Evolutionary conservation across 129 eudicot genomes (phyloP).

Genomic region (Artemisia annua): DNA sequence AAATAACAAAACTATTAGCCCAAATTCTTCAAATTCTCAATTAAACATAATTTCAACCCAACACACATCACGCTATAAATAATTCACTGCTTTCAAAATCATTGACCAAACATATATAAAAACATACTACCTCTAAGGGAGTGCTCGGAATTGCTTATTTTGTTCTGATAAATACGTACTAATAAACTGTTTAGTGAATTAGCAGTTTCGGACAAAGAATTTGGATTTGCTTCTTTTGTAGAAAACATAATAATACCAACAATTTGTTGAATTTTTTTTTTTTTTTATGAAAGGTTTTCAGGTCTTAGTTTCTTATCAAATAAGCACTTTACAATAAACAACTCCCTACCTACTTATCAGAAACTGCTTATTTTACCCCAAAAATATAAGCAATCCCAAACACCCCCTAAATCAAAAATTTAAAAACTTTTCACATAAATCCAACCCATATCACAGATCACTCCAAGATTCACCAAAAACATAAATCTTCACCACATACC

Average conservation of each 20-base stretch:
- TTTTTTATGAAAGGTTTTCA: too few relatives aligned
- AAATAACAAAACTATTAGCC: constrained; percentile 10
- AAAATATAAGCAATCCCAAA: not conserved
- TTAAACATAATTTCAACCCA: not conserved
- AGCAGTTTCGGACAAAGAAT: too few relatives aligned
- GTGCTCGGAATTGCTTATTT: too few relatives aligned
- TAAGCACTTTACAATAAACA: too few relatives aligned
- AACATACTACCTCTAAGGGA: too few relatives aligned
- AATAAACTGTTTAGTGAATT: not conserved
- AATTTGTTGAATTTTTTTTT: too few relatives aligned
- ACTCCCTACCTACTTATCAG: too few relatives aligned
- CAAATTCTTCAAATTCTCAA: not conserved
- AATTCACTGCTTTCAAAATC: not conserved
- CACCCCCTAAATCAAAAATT: not conserved
- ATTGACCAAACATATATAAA: too few relatives aligned
- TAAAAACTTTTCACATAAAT: too few relatives aligned
- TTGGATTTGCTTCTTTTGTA: too few relatives aligned
- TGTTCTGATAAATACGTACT: not conserved
- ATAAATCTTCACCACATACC: not conserved
- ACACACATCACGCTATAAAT: not conserved
- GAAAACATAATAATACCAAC: too few relatives aligned
- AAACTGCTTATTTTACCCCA: not conserved
- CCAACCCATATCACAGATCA: not conserved
- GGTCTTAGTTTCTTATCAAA: too few relatives aligned
- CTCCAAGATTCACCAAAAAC: not conserved